phyloP scores from a whole-genome alignment of 2,329 filamentous ascomycete species.

The Penicillium digitatum region DNA sequence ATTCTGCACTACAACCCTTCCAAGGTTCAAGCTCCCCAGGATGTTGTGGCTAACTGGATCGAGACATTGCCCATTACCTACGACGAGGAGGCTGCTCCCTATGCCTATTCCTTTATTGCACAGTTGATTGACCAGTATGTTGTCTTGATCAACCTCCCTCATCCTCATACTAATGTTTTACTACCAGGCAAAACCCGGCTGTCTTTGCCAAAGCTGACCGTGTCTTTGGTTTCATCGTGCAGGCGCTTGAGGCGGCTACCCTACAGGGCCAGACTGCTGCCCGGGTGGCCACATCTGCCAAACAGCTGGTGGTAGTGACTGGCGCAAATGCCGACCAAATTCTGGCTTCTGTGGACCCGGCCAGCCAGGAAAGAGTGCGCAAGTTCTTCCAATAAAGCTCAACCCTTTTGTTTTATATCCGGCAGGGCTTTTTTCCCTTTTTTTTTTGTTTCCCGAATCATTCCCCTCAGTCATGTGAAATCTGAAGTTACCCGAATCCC shows the following conservation, averaged over 20 bases:
- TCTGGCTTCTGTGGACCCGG: slow-evolving; percentile 68
- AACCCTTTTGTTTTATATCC: slow-evolving; percentile 21
- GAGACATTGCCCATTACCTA: slow-evolving; percentile 87
- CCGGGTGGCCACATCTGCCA: slow-evolving; percentile 72
- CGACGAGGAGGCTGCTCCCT: slow-evolving; percentile 95
- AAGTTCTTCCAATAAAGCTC: slow-evolving; percentile 65
- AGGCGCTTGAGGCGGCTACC: slow-evolving; percentile 86
- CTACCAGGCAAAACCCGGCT: slow-evolving; percentile 71
- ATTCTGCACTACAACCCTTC: slow-evolving; percentile 84
- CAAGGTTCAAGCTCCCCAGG: slow-evolving; percentile 71
- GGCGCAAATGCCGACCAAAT: slow-evolving; percentile 72
- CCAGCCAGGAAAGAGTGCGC: slow-evolving; percentile 76
- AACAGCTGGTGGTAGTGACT: slow-evolving; percentile 69
- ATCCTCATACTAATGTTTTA: slow-evolving; percentile 12
- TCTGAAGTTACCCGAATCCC: slow-evolving; percentile 24
- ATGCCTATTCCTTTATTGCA: slow-evolving; percentile 86
- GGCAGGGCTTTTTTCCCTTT: slow-evolving; percentile 3
- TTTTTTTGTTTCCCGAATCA: slow-evolving; percentile 17
- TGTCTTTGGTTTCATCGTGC: slow-evolving; percentile 78
- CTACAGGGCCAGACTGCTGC: slow-evolving; percentile 78
- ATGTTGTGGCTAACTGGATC: slow-evolving; percentile 79
- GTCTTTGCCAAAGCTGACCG: slow-evolving; percentile 74
- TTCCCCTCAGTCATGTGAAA: slow-evolving; percentile 25
- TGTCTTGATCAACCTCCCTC: neutral
- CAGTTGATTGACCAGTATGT: slow-evolving; percentile 93